These are phyloP conservation scores for Ceratocystis cacaofunesta DNA, from an alignment of 2,329 filamentous ascomycete genomes.

Conservation along the genomic window DNA sequence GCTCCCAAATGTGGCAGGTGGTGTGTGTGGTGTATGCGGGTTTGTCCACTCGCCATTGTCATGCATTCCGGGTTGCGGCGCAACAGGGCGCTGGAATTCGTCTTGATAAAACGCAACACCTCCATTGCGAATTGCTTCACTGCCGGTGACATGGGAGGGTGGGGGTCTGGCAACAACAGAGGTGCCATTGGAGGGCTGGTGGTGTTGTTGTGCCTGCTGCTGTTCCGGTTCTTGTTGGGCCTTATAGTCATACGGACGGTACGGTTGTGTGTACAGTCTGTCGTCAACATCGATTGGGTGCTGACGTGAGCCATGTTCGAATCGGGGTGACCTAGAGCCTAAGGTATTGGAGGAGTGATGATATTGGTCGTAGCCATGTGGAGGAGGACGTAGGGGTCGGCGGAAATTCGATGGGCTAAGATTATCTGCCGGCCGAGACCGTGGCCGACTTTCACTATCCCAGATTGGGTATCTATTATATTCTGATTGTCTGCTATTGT, in stretches of 20 bases:
- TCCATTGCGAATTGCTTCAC: not conserved
- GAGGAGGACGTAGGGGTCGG: not conserved
- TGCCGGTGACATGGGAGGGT: not conserved
- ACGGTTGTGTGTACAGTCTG: not conserved
- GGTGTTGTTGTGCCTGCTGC: not conserved
- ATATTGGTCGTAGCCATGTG: accelerated
- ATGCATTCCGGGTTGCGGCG: conserved; percentile 13
- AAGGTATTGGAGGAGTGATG: not conserved
- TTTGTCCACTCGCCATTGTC: conserved; percentile 13
- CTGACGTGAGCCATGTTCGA: not conserved
- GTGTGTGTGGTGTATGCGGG: not conserved
- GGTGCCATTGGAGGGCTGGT: no score
- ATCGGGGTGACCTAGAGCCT: not conserved
- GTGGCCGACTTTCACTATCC: not conserved
- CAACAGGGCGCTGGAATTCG: not conserved
- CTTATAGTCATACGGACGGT: not conserved
- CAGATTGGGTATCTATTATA: not conserved
- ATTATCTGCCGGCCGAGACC: not conserved
- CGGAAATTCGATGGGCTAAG: not conserved
- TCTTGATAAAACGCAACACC: not conserved
- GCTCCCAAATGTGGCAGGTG: not conserved
- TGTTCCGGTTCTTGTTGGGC: not conserved
- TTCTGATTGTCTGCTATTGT: not conserved
- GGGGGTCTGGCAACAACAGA: no score
- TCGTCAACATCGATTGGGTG: not conserved